phyloP scores from a whole-genome alignment of 2,329 filamentous ascomycete species.

The Onygena corvina region DNA sequence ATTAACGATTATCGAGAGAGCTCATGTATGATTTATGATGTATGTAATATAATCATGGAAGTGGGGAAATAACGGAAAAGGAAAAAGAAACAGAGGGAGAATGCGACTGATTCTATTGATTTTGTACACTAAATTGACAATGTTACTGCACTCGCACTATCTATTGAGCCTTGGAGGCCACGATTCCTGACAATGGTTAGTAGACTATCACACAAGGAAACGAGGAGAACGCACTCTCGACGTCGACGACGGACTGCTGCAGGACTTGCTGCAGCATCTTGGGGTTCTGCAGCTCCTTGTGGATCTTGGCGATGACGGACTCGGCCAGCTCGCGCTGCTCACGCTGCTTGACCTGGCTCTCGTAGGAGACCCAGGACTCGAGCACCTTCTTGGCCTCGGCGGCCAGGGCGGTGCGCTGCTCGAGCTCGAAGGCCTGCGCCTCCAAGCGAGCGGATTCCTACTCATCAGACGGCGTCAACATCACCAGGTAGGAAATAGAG shows the following conservation, averaged over 20 bases:
- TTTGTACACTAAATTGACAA: constrained; percentile 13
- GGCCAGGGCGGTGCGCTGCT: constrained; percentile 88
- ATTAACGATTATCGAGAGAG: neutral
- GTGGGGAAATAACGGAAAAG: neutral
- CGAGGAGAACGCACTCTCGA: constrained; percentile 62
- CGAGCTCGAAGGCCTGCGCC: constrained; percentile 89
- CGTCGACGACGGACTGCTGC: constrained; percentile 86
- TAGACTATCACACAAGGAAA: neutral
- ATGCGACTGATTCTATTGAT: constrained; percentile 11
- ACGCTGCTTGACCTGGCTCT: constrained; percentile 95
- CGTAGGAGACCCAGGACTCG: constrained; percentile 97
- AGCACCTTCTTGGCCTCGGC: constrained; percentile 89
- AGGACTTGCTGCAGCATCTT: constrained; percentile 96
- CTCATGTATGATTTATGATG: neutral
- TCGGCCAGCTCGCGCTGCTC: constrained; percentile 95
- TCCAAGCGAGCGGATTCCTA: constrained; percentile 96
- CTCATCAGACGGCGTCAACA: too few relatives aligned
- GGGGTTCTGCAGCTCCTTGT: constrained; percentile 97
- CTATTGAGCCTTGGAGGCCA: constrained; percentile 17
- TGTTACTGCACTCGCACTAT: constrained; percentile 6
- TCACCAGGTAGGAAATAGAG: constrained; percentile 12
- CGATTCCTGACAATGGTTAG: constrained; percentile 17
- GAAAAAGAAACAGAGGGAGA: constrained; percentile 1
- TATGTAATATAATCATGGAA: neutral
- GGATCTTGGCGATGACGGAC: constrained; percentile 88